Evolutionary conservation across 129 eudicot genomes (phyloP).

Genomic region (Sambucus nigra): DNA sequence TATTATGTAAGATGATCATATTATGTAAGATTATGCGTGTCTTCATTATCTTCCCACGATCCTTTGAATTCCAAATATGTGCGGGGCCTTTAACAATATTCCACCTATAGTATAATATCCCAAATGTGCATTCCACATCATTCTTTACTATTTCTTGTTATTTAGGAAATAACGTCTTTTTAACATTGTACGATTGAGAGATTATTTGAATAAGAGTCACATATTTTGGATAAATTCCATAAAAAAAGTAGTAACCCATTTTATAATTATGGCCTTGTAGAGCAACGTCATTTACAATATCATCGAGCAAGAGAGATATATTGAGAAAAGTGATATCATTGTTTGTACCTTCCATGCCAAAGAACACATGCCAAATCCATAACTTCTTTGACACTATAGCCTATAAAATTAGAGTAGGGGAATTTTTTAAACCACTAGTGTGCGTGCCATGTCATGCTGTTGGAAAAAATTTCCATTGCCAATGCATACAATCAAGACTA

Average conservation of each 20-base stretch:
- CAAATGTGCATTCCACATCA: slow-evolving; percentile 8
- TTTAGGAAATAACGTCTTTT: neutral
- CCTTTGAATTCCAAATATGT: neutral
- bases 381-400: neutral
- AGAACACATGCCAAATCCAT: slow-evolving; percentile 10
- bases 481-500: slow-evolving; percentile 10
- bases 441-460: neutral
- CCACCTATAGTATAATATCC: neutral
- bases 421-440: neutral
- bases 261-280: slow-evolving; percentile 1
- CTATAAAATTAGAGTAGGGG: neutral
- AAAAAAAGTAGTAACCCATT: neutral
- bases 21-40: too few relatives aligned
- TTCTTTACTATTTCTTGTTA: neutral
- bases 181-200: neutral
- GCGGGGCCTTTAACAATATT: neutral
- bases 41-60: neutral
- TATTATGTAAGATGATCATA: too few relatives aligned
- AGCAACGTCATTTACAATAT: too few relatives aligned
- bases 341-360: neutral
- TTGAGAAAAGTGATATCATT: slow-evolving; percentile 5
- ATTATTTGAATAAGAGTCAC: neutral
- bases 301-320: neutral
- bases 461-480: slow-evolving; percentile 6
- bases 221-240: slow-evolving; percentile 5